Base-by-base conservation (phyloP, 257 asterid genomes). In the Solanum gracilifrons region DNA sequence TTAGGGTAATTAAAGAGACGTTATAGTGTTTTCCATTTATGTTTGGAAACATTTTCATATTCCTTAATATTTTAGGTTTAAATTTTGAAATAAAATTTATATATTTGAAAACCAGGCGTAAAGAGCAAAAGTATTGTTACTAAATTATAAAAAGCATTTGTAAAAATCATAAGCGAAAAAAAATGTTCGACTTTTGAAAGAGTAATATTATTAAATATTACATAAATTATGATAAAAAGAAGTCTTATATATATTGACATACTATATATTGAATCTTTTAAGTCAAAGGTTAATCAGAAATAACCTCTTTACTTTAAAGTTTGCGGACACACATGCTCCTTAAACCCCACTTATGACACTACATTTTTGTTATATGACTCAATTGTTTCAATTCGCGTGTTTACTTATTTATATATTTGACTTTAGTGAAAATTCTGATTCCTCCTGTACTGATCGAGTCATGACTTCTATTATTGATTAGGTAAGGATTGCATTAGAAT, bases 401-500 rank as follows among this genome's bases (percentile, higher is more conserved):
- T 35, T 75, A 75, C 31, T 36, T 36, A 33, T 35, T 35, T 73
- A 73, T 35, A 75, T 11, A 10, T n/a, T 35, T 35, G 1, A 21
- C 2, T 74, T 3, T 74, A 74, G 1, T 10, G 3, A 74, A 72
- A 74, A 35, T 74, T 10, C 3, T 5, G 4, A 11, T 10, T 36
- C 55, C 12, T 6, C 3, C 32, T 39, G 46, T 39, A 5, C 33
- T 62, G 7, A 64, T n/a, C 1, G 8, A 12, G 21, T 72, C 15
- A 16, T 4, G 2, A 21, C 8, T 33, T 73, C 5, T 35, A 35
- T 74, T 33, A 9, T 73, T 73, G 8, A 33, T 35, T 80, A 82
- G 85, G 85, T 82, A 2, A 82, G 85, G 51, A 92, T 92, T 23
- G 92, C 94, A 3, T 21, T 92, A 68, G 94, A 92, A 88, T 90